Evolutionary conservation across 2,329 filamentous ascomycete species (phyloP), one percentile per base, ranked within the genome.

Genomic region (Cadophora sp.): DNA sequence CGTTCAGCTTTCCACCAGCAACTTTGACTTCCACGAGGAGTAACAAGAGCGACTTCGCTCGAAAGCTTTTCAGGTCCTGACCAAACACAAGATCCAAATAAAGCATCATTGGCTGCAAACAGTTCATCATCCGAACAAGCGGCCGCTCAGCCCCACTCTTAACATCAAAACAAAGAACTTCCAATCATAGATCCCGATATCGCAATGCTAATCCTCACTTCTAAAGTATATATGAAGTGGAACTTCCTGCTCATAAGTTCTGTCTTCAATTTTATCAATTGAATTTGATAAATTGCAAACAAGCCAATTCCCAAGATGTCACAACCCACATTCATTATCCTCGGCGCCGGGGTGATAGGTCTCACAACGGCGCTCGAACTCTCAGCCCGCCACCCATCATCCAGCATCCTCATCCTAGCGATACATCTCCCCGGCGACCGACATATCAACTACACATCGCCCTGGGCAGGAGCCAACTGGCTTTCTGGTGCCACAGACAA

Each of bases 381-480:
- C 24, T 87, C 87, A 22, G 81, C 83, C 67, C 74, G 76, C 27
- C 83, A 87, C 73, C 79, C 81, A 14, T 74, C 79, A 12, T 84
- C 88, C 71, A 80, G 81, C 22, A 81, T 96, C 72, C 93, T 91
- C 0, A 83, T 97, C 37, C 83, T 92, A 26, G 91, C 92, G 4
- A 96, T 94, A 76, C 91, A 97, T 77, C 94, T 97, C 90, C 94
- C 94, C 0, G 94, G 94, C 46, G 94, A 97, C 81, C 94, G 94
- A 78, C 91, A 94, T 72, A 90, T 94, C 71, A 91, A 96, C 82
- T 97, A 97, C 79, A 90, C 92, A 0, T 96, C 92, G 4, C 93
- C 93, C 0, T 97, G 92, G 91, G 93, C 93, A 0, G 93, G 93
- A 12, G 93, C 92, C 66, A 95, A 96, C 76, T 89, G 6, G 75